phyloP scores from a whole-genome alignment of 345 rosid species.

The Kandelia obovata region DNA sequence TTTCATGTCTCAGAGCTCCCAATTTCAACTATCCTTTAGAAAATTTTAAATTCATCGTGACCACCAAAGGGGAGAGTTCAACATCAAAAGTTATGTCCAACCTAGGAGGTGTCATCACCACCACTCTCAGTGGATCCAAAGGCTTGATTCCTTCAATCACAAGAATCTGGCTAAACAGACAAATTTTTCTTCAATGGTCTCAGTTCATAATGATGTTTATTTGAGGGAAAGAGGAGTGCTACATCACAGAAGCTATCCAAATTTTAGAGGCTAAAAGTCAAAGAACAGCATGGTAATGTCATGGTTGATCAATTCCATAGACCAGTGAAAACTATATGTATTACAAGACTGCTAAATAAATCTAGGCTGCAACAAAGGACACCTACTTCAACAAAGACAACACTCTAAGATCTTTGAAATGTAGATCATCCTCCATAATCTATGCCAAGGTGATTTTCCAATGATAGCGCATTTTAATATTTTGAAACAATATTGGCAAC shows the following conservation, averaged over 20 bases:
- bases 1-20: no score
- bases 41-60: no score
- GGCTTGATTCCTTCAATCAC: background rate
- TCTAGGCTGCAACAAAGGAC: no score
- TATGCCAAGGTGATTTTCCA: background rate
- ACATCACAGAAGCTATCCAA: background rate
- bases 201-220: background rate
- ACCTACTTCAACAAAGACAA: no score
- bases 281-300: background rate
- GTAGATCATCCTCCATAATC: background rate
- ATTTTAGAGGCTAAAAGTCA: background rate
- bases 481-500: background rate
- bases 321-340: background rate
- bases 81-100: no score
- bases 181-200: background rate
- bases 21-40: no score
- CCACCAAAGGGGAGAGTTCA: no score
- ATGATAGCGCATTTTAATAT: background rate
- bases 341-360: no score
- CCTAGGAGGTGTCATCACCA: no score
- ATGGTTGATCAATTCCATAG: conserved; percentile 1
- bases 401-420: background rate
- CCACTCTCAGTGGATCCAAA: no score
- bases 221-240: background rate
- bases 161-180: background rate